phyloP scores from a whole-genome alignment of 257 asterid genomes.

The Henckelia pumila region DNA sequence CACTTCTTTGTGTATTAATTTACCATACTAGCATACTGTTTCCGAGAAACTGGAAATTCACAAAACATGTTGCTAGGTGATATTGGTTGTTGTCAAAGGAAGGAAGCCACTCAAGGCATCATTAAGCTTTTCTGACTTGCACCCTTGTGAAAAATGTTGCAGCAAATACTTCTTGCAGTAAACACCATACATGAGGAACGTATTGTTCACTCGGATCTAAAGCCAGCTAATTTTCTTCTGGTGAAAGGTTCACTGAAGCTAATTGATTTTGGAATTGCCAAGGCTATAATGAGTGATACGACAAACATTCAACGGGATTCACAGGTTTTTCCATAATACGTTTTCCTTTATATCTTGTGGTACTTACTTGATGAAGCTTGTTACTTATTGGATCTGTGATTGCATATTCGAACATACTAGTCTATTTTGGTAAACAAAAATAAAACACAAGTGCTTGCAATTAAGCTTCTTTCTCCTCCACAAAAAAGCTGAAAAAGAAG shows the following conservation, averaged over 20 bases:
- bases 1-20: constrained; percentile 24
- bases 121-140: constrained; percentile 23
- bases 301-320: constrained; percentile 98
- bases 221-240: constrained; percentile 99
- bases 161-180: constrained; percentile 96
- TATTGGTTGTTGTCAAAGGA: constrained; percentile 4
- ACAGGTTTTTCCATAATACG: constrained; percentile 53
- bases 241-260: constrained; percentile 94
- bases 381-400: neutral
- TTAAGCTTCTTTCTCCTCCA: neutral
- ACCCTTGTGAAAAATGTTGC: constrained; percentile 28
- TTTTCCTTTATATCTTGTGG: constrained; percentile 8
- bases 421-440: neutral
- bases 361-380: neutral
- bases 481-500: neutral
- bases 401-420: neutral
- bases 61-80: constrained; percentile 4
- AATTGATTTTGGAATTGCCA: constrained; percentile 97
- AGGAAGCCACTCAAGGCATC: constrained; percentile 17
- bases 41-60: constrained; percentile 14
- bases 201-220: constrained; percentile 93
- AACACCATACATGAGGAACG: constrained; percentile 98
- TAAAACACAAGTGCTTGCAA: neutral
- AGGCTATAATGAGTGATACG: constrained; percentile 95
- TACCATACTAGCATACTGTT: constrained; percentile 14